Conservation (phyloP, 2,329 filamentous ascomycete species). For the Cytospora leucostoma region DNA sequence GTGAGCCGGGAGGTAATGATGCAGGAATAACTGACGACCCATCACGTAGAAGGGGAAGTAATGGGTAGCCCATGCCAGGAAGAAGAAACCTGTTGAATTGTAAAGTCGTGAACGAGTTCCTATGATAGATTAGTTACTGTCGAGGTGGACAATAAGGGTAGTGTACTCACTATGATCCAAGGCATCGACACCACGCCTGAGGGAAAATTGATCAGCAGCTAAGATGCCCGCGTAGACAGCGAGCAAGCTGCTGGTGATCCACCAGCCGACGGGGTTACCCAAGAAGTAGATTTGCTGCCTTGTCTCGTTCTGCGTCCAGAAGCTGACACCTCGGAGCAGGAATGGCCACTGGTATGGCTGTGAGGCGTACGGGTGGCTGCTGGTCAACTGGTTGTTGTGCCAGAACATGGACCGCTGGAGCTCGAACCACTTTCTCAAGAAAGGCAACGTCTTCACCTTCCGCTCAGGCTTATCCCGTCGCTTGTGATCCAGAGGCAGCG, state of each 20-base stretch:
- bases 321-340: constrained; percentile 93
- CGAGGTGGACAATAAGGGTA: not conserved
- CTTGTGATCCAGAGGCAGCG: constrained; percentile 67
- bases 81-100: constrained; percentile 99
- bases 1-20: constrained; percentile 96
- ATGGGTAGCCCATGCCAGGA: constrained; percentile 95
- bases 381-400: constrained; percentile 97
- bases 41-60: constrained; percentile 98
- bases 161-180: constrained; percentile 81
- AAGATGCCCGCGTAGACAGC: constrained; percentile 93
- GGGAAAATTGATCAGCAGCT: constrained; percentile 87
- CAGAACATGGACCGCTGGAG: constrained; percentile 98
- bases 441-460: constrained; percentile 80
- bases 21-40: constrained; percentile 96
- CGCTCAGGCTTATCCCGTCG: constrained; percentile 75
- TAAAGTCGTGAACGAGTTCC: constrained; percentile 92
- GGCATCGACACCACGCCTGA: constrained; percentile 89
- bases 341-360: constrained; percentile 98
- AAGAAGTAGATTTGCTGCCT: constrained; percentile 98
- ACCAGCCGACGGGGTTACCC: constrained; percentile 96
- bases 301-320: constrained; percentile 97
- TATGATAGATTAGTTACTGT: constrained; percentile 42
- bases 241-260: constrained; percentile 87
- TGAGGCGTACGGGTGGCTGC: constrained; percentile 93
- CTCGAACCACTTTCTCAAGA: constrained; percentile 93